Conservation (phyloP, 306 rosid genomes). For the Urtica urens region DNA sequence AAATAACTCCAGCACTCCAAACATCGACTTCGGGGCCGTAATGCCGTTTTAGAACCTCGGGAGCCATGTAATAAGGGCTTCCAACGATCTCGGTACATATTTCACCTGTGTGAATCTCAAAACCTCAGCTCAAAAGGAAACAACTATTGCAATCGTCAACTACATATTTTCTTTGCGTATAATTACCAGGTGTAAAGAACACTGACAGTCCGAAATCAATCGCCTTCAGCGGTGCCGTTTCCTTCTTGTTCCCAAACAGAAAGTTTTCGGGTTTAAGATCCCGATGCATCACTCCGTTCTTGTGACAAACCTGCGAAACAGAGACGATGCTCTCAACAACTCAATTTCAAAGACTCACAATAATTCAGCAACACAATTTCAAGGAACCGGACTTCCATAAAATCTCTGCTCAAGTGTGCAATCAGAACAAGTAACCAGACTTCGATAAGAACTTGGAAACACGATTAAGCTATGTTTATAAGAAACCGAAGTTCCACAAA, state of each 20-base stretch:
- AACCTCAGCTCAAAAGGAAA: slow-evolving; percentile 16
- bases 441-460: no score
- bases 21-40: slow-evolving; percentile 93
- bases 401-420: background rate
- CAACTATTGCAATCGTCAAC: background rate
- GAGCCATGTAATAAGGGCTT: slow-evolving; percentile 99
- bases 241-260: slow-evolving; percentile 82
- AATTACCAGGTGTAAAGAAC: slow-evolving; percentile 81
- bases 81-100: slow-evolving; percentile 85
- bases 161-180: no score
- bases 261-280: slow-evolving; percentile 98
- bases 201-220: slow-evolving; percentile 92
- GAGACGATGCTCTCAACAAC: slow-evolving; percentile 2
- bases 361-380: background rate
- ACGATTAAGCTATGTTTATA: no score
- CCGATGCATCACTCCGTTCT: slow-evolving; percentile 90
- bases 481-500: background rate
- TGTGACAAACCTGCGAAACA: slow-evolving; percentile 73
- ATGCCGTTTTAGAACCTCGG: slow-evolving; percentile 75
- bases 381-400: slow-evolving; percentile 1
- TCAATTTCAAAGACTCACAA: background rate
- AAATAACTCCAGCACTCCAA: slow-evolving; percentile 98
- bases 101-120: slow-evolving; percentile 41
- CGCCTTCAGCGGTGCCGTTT: slow-evolving; percentile 70
- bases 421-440: background rate